phyloP scores from a whole-genome alignment of 2,329 filamentous ascomycete species.

The Penicillium italicum region DNA sequence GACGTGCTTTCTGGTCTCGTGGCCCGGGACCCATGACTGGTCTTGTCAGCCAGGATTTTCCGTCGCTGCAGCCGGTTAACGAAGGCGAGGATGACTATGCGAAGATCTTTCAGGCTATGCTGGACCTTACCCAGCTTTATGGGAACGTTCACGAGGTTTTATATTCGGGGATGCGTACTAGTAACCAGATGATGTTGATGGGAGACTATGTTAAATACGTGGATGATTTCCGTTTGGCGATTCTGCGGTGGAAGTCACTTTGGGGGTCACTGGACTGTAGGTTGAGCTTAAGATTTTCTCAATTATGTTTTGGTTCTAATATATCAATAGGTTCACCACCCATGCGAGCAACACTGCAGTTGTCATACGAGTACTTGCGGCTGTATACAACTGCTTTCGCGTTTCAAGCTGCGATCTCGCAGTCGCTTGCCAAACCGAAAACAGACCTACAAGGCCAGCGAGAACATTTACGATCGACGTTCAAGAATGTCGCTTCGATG shows the following conservation, averaged over 20 bases:
- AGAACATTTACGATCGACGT: constrained; percentile 44
- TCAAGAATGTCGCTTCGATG: constrained; percentile 55
- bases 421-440: constrained; percentile 44
- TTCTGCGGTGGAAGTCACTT: constrained; percentile 66
- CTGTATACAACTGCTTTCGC: constrained; percentile 74
- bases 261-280: constrained; percentile 65
- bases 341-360: constrained; percentile 63
- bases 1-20: constrained; percentile 70
- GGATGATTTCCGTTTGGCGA: constrained; percentile 66
- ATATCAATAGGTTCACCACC: constrained; percentile 53
- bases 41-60: constrained; percentile 63
- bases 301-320: constrained; percentile 11
- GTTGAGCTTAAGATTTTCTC: constrained; percentile 27
- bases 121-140: constrained; percentile 69
- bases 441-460: constrained; percentile 35
- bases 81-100: constrained; percentile 64
- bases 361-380: constrained; percentile 69
- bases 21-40: constrained; percentile 65
- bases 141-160: constrained; percentile 71
- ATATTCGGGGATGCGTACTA: constrained; percentile 67
- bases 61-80: constrained; percentile 57
- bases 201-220: constrained; percentile 73
- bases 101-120: constrained; percentile 65
- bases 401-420: constrained; percentile 65
- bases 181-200: constrained; percentile 65